A percentile compares a stretch with the other conserved stretches of the same genome.
Conservation (phyloP, 2,329 filamentous ascomycete species). For the Paraphaeosphaeria minitans region DNA sequence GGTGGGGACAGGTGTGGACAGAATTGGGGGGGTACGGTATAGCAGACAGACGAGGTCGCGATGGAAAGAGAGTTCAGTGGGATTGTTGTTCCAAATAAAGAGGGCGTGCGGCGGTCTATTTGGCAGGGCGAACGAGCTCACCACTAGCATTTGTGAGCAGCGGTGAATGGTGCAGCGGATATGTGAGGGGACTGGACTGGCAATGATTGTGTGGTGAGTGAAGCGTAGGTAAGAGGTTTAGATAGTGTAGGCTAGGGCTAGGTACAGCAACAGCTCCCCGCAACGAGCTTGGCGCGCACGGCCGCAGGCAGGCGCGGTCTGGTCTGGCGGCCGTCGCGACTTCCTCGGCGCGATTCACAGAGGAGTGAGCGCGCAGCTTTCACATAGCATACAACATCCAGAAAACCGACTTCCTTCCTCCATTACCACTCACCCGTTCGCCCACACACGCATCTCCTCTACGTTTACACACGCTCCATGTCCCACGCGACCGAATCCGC, state of each 20-base stretch:
- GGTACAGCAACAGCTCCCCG: not conserved
- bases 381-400: not conserved
- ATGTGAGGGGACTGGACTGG: not conserved
- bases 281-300: constrained; percentile 14
- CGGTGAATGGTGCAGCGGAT: no score
- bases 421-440: constrained; percentile 2
- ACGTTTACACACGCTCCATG: constrained; percentile 13
- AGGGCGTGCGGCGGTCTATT: not conserved
- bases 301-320: constrained; percentile 20
- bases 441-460: not conserved
- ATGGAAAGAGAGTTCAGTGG: not conserved
- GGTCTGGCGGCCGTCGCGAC: constrained; percentile 28
- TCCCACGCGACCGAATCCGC: constrained; percentile 26
- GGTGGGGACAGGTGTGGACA: not conserved
- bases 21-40: no score
- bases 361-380: not conserved
- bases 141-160: no score
- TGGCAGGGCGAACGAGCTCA: no score
- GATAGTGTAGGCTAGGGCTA: no score
- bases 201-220: not conserved
- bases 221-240: not conserved
- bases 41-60: not conserved
- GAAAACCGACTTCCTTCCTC: not conserved
- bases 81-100: not conserved
- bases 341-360: constrained; percentile 21